A percentile compares a stretch with the other conserved stretches of the same genome.
phyloP scores from a whole-genome alignment of 495 filamentous ascomycete species.

The Talaromyces thailandensis region DNA sequence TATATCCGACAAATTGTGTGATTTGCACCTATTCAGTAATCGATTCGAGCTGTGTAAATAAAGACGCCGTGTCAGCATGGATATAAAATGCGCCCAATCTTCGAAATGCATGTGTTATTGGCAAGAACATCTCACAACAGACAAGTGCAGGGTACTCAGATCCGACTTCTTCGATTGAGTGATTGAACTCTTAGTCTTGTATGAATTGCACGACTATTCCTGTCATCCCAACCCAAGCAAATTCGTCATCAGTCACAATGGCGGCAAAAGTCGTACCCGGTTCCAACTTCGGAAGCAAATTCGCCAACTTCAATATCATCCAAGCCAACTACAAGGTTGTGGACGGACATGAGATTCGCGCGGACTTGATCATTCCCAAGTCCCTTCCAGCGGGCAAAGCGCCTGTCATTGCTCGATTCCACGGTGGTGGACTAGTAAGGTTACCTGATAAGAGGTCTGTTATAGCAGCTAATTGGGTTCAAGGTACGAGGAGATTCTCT shows the following conservation, averaged over 20 bases:
- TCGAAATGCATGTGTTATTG: not conserved
- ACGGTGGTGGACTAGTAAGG: conserved; percentile 27
- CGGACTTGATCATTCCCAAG: conserved; percentile 24
- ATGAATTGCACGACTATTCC: not conserved
- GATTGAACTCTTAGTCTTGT: not conserved
- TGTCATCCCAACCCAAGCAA: not conserved
- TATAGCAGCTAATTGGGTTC: not conserved
- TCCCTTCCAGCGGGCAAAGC: conserved; percentile 11
- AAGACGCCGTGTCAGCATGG: not conserved
- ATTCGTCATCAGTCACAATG: not conserved
- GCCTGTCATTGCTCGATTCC: conserved; percentile 22
- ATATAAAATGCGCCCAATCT: not conserved
- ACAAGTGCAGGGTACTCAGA: not conserved
- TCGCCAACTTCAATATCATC: conserved; percentile 20
- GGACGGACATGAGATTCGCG: conserved; percentile 20
- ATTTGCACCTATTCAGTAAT: not conserved
- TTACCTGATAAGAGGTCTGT: not conserved
- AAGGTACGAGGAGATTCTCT: conserved; percentile 23
- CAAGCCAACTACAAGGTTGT: conserved; percentile 24
- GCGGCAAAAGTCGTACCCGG: not conserved
- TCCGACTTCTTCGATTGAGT: not conserved
- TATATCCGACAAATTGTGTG: not conserved
- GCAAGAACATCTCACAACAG: not conserved
- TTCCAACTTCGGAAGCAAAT: conserved; percentile 7
- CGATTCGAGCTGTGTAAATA: not conserved